Percentiles rank a stretch among this genome's conserved stretches.
Conservation (phyloP, 148 eudicot species). For the Persicaria maculosa region DNA sequence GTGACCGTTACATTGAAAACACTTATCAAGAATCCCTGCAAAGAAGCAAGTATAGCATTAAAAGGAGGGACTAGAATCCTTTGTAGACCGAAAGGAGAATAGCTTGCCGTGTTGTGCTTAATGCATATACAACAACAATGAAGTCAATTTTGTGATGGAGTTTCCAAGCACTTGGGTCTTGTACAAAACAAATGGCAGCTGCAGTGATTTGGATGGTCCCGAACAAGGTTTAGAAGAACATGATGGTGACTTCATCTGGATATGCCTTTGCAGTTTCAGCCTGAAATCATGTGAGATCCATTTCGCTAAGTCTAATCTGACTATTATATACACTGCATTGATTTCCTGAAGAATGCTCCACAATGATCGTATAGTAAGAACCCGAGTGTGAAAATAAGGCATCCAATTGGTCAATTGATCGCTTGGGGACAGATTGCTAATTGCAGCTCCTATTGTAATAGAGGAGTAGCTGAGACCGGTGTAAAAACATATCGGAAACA, state of each 20-base stretch:
- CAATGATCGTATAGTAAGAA: neutral
- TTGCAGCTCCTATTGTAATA: neutral
- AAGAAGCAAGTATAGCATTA: neutral
- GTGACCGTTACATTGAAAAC: neutral
- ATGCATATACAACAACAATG: neutral
- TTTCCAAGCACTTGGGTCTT: neutral
- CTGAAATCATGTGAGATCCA: neutral
- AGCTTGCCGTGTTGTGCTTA: neutral
- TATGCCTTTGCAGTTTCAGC: neutral
- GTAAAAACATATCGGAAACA: neutral
- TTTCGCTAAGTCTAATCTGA: neutral
- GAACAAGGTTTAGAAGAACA: neutral
- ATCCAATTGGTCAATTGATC: neutral
- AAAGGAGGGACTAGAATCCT: no score
- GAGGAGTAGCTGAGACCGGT: neutral
- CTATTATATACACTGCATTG: no score
- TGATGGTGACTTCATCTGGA: neutral
- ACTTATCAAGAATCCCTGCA: neutral
- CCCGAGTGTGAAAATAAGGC: neutral
- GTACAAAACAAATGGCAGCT: neutral
- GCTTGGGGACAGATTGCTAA: neutral
- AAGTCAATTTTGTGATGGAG: neutral
- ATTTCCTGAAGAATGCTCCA: neutral
- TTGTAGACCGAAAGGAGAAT: no score
- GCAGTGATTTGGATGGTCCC: neutral